phyloP scores from a whole-genome alignment of 345 rosid genomes.

The Capsella bursapastoris region DNA sequence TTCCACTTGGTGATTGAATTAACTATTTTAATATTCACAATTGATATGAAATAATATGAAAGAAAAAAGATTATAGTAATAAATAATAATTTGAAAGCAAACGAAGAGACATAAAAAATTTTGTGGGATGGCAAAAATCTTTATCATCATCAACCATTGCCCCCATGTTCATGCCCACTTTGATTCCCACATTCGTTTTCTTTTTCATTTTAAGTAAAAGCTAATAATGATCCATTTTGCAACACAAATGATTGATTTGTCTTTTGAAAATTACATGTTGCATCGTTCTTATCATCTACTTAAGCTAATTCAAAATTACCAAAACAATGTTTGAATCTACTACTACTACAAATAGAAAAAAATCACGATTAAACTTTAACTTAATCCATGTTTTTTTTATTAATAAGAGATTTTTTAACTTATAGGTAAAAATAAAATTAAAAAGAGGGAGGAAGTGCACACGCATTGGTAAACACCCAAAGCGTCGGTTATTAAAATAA shows the following conservation, averaged over 20 bases:
- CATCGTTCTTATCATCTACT: too few species aligned
- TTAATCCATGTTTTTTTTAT: not conserved
- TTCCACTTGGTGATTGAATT: conserved; percentile 32
- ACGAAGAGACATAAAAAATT: conserved; percentile 24
- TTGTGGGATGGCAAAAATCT: conserved; percentile 36
- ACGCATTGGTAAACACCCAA: conserved; percentile 11
- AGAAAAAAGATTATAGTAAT: too few species aligned
- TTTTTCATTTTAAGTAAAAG: too few species aligned
- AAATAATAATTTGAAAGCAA: conserved; percentile 10
- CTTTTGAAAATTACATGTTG: conserved; percentile 2
- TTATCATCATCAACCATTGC: conserved; percentile 41
- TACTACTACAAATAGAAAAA: not conserved
- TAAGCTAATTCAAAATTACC: too few species aligned
- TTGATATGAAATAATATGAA: not conserved
- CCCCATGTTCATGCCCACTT: conserved; percentile 47
- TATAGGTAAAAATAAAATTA: conserved; percentile 9
- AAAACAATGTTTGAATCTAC: too few species aligned
- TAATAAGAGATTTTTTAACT: conserved; percentile 1
- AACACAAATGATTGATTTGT: conserved; percentile 1
- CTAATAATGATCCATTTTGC: not conserved
- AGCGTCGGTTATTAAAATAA: conserved; percentile 19
- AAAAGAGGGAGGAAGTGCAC: not conserved
- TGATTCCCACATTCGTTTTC: conserved; percentile 12
- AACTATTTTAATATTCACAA: not conserved
- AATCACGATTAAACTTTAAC: not conserved